Conservation (phyloP, 108 stramenopile species). For the Cyclotella sp. region DNA sequence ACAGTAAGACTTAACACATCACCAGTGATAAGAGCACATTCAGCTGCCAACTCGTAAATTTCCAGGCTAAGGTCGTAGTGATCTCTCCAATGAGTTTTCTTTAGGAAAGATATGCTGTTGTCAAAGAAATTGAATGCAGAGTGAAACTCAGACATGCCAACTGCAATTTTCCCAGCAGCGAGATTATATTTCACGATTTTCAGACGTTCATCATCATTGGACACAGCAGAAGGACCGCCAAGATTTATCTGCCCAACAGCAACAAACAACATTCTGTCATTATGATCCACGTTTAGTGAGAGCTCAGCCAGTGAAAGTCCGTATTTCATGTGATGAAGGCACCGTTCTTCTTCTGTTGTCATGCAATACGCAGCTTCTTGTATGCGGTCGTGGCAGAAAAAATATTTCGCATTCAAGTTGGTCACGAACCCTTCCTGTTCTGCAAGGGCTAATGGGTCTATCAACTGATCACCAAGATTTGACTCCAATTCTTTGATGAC, state of each 20-base stretch:
- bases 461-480: too few relatives aligned
- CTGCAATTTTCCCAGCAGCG: conserved; percentile 24
- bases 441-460: too few relatives aligned
- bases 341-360: conserved; percentile 10
- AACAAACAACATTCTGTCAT: not conserved
- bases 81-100: conserved; percentile 18
- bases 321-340: conserved; percentile 13
- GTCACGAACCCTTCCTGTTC: conserved; percentile 15
- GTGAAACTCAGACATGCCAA: conserved; percentile 27
- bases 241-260: conserved; percentile 23
- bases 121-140: conserved; percentile 19
- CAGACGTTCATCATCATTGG: not conserved
- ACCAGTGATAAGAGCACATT: conserved; percentile 13
- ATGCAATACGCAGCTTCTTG: conserved; percentile 33
- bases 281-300: not conserved
- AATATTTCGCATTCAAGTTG: conserved; percentile 19
- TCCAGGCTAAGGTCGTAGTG: conserved; percentile 33
- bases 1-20: conserved; percentile 1
- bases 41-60: conserved; percentile 18
- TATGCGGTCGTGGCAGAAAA: conserved; percentile 25
- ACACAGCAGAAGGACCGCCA: conserved; percentile 3
- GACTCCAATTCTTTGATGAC: too few relatives aligned
- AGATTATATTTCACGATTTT: conserved; percentile 13
- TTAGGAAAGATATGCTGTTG: conserved; percentile 19
- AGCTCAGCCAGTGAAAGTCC: conserved; percentile 3